Percentiles rank a stretch among this genome's conserved stretches.
These are phyloP conservation scores for Actinidia polygama DNA, from an alignment of 179 eudicot species.

Conservation along the genomic window DNA sequence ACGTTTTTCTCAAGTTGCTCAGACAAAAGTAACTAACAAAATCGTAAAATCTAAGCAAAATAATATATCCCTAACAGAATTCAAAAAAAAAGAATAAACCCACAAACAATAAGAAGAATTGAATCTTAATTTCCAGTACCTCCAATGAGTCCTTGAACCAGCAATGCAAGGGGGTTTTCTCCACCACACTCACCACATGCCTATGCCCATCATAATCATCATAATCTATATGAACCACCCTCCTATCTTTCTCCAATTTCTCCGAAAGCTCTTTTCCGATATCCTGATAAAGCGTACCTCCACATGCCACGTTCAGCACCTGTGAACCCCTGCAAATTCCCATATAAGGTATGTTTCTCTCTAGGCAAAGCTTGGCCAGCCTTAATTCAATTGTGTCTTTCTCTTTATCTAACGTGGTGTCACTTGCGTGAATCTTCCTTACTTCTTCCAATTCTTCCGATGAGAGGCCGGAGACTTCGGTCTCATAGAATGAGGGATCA, in stretches of 20 bases:
- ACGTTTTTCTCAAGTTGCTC: no score
- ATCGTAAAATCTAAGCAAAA: no score
- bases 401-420: constrained; percentile 83
- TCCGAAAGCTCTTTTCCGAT: constrained; percentile 56
- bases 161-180: constrained; percentile 65
- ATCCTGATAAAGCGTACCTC: constrained; percentile 86
- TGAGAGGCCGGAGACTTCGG: constrained; percentile 41
- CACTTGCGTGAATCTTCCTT: constrained; percentile 57
- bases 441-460: constrained; percentile 71
- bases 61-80: no score
- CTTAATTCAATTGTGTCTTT: constrained; percentile 79
- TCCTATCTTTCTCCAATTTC: constrained; percentile 35
- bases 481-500: constrained; percentile 69
- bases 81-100: no score
- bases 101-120: no score
- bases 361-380: constrained; percentile 77
- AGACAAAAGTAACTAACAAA: no score
- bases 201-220: constrained; percentile 83
- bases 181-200: constrained; percentile 58
- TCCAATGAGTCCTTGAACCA: constrained; percentile 72
- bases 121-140: no score
- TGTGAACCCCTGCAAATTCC: constrained; percentile 97
- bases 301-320: constrained; percentile 84
- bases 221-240: constrained; percentile 74
- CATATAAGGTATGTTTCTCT: constrained; percentile 80